phyloP scores from a whole-genome alignment of 2,329 filamentous ascomycete genomes.

The Emergomyces pasteurianus region DNA sequence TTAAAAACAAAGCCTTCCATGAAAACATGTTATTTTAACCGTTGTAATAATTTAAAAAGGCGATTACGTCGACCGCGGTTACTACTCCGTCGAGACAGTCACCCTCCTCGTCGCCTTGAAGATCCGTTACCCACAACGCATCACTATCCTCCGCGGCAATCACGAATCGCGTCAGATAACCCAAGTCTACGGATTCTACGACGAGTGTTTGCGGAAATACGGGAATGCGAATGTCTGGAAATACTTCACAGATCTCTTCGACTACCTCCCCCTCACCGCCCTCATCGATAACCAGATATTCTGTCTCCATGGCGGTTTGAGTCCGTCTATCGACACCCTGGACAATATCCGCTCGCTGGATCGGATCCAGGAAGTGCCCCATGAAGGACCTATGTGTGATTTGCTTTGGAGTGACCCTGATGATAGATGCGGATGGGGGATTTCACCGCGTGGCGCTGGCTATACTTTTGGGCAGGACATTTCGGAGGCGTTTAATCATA shows the following conservation, averaged over 20 bases:
- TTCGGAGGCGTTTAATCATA: constrained; percentile 97
- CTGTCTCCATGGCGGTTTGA: constrained; percentile 92
- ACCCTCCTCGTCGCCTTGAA: constrained; percentile 93
- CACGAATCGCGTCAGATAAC: constrained; percentile 99
- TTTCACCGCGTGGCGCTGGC: constrained; percentile 84
- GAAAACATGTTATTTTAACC: too few species aligned
- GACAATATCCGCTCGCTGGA: constrained; percentile 93
- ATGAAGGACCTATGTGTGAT: constrained; percentile 97
- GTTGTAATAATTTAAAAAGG: too few species aligned
- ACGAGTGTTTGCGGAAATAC: constrained; percentile 97
- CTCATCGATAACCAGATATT: constrained; percentile 99
- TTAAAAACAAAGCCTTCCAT: too few species aligned
- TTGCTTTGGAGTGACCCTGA: constrained; percentile 97
- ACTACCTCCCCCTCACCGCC: constrained; percentile 92
- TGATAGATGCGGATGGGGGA: constrained; percentile 91
- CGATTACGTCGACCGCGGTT: constrained; percentile 96
- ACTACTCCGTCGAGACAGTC: constrained; percentile 97
- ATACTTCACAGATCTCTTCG: constrained; percentile 97
- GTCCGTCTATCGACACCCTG: constrained; percentile 88
- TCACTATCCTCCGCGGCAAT: constrained; percentile 96
- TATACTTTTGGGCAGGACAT: constrained; percentile 97
- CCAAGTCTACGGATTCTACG: constrained; percentile 98
- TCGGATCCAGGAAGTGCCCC: constrained; percentile 94
- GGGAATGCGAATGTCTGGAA: constrained; percentile 99
- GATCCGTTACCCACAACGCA: constrained; percentile 94